Base-by-base conservation (phyloP, 2,329 filamentous ascomycete species). In the Periconia macrospinosa region DNA sequence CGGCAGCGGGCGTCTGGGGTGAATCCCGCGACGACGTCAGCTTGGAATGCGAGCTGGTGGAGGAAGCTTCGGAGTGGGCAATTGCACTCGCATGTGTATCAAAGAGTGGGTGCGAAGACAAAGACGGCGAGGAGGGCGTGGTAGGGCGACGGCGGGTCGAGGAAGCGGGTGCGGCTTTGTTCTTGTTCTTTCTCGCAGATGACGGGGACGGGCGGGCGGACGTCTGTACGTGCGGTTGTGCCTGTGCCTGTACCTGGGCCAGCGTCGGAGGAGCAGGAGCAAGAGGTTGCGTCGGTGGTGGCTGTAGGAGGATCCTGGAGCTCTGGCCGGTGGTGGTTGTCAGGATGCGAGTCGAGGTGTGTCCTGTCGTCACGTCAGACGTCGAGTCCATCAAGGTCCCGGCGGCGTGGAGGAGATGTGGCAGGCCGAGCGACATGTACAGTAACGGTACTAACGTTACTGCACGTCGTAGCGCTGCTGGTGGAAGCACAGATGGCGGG, bases 21-120 rank as follows among this genome's bases (percentile, higher is more conserved):
- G 67, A 67, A 52, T 63, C 64, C 57, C 65, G 61, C 45, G 66
- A 68, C 42, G 63, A 66, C 45, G 67, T 68, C 66, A 68, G 49
- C 61, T 67, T 68, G 57, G 63, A 63, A 30, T 53, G 41, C 10
- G 63, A 60, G 51, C 67, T 60, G 54, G 59, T 54, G 44, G 62
- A 56, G 15, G 66, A 66, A 47, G 63, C 65, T 52, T 57, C 63
- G 48, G 68, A 61, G 59, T 59, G 60, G 43, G 59, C 59, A 56
- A 59, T 57, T 52, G 56, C 57, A 53, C 58, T 67, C 57, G 67
- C 68, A 69, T 67, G 63, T 65, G 66, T 49, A 41, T 62, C 52
- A 47, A 55, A 50, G 23, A 18, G 33, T 15, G 46, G 49, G 54
- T 44, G 57, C 50, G 40, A 41, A 54, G 50, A 47, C 47, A 45